Percentiles rank a stretch among this genome's conserved stretches.
These are phyloP conservation scores for Sparassis latifolia DNA, from an alignment of 1,284 basidiomycete species.

Conservation along the genomic window DNA sequence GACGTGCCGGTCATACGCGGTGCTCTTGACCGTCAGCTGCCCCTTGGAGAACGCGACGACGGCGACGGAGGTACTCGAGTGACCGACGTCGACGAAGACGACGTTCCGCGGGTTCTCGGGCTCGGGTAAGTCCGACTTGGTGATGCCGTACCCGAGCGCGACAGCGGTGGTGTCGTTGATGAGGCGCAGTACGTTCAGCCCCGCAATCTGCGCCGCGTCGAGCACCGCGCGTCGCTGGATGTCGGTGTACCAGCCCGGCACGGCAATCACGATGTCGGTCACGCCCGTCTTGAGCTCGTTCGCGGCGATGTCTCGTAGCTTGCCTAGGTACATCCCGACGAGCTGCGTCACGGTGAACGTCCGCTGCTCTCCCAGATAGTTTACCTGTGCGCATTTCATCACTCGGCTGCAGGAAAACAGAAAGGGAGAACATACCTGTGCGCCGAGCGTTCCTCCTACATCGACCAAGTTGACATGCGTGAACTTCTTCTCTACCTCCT, in stretches of 20 bases:
- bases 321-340: conserved; percentile 79
- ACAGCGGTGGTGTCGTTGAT: conserved; percentile 94
- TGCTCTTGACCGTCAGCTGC: conserved; percentile 77
- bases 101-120: conserved; percentile 78
- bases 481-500: conserved; percentile 82
- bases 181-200: conserved; percentile 83
- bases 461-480: conserved; percentile 82
- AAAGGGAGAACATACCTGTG: conserved; percentile 52
- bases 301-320: conserved; percentile 80
- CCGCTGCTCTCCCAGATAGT: conserved; percentile 76
- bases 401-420: conserved; percentile 1
- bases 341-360: conserved; percentile 84
- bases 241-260: conserved; percentile 94
- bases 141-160: conserved; percentile 94
- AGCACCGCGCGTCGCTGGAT: conserved; percentile 82
- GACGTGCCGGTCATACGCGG: conserved; percentile 85
- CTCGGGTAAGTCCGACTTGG: conserved; percentile 88
- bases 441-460: conserved; percentile 74
- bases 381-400: conserved; percentile 49
- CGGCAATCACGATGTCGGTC: conserved; percentile 87
- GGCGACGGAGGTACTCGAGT: conserved; percentile 80
- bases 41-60: conserved; percentile 92
- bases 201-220: conserved; percentile 83
- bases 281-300: conserved; percentile 80
- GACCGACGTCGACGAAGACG: conserved; percentile 89